A percentile compares a stretch with the other conserved stretches of the same genome.
These are phyloP conservation scores for Neocucurbitaria cava DNA, from an alignment of 2,329 filamentous ascomycete genomes.

Conservation along the genomic window DNA sequence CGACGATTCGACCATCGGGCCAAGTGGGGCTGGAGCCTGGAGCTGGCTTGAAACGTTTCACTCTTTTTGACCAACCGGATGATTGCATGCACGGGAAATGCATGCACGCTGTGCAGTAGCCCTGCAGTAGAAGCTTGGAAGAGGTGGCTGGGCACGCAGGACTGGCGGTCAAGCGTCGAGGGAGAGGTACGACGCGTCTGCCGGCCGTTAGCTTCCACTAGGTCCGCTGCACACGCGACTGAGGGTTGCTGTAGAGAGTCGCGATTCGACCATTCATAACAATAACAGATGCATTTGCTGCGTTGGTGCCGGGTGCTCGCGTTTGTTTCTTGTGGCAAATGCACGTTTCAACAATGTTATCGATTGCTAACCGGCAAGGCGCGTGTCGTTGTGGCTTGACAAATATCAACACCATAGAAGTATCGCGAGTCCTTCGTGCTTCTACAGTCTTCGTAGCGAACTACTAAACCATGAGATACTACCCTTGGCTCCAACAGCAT, in stretches of 20 bases:
- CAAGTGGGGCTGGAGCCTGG: slow-evolving; percentile 33
- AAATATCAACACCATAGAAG: slow-evolving; percentile 26
- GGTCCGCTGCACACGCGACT: slow-evolving; percentile 20
- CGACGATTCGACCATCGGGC: slow-evolving; percentile 44
- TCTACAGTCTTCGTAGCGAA: background rate
- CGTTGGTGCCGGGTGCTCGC: slow-evolving; percentile 22
- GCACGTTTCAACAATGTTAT: slow-evolving; percentile 19
- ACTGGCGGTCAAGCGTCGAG: slow-evolving; percentile 35
- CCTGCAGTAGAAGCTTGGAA: slow-evolving; percentile 27
- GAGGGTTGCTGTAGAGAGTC: slow-evolving; percentile 28
- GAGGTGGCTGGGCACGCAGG: slow-evolving; percentile 36
- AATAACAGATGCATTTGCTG: slow-evolving; percentile 30
- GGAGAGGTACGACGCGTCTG: slow-evolving; percentile 15
- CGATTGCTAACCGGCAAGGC: slow-evolving; percentile 25
- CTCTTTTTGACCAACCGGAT: slow-evolving; percentile 30
- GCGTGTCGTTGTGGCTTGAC: slow-evolving; percentile 18
- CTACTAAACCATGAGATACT: too few relatives aligned
- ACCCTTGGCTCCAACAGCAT: background rate
- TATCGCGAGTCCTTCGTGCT: slow-evolving; percentile 17
- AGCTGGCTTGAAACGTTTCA: slow-evolving; percentile 44
- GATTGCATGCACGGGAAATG: slow-evolving; percentile 14
- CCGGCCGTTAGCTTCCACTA: slow-evolving; percentile 14
- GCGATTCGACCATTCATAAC: slow-evolving; percentile 39
- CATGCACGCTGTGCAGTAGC: slow-evolving; percentile 42
- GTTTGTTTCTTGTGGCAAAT: slow-evolving; percentile 23